Evolutionary conservation across 2,329 filamentous ascomycete species (phyloP), one percentile per base, ranked within the genome.

Genomic region (Apiospora aurea): DNA sequence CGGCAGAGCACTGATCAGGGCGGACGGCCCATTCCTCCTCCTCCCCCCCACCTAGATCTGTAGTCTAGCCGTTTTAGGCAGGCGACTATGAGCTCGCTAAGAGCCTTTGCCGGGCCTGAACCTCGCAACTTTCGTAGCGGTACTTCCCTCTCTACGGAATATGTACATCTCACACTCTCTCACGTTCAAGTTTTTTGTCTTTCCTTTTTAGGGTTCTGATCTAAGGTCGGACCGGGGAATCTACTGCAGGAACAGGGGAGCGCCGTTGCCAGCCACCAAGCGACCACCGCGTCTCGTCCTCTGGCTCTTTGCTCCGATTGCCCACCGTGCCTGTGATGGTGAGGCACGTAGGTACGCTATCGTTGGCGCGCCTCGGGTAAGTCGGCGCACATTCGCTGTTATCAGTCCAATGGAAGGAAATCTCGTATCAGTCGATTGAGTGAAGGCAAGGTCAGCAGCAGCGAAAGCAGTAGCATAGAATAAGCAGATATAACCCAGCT

Each of bases 191-290:
- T 11, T 14, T 38, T n/a, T 21, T 29, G 26, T 64, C 57, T 64
- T 64, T 64, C 57, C 57, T 64, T 38, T 64, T 64, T 64, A 64
- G 57, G 57, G 57, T 64, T 64, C 57, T 64, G 57, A 64, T 34
- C 34, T 14, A 14, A 49, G n/a, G 21, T 61, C 2, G 5, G 16
- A 61, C 29, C n/a, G 34, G 34, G 29, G 64, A 2, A 11, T 24
- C 64, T 67, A 67, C 66, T 68, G 66, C 66, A 68, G 66, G 66
- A 68, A 68, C 66, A 46, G 66, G 66, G 66, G 43, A 34, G 14
- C n/a, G 29, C 66, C 66, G 66, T 68, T 68, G 66, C 43, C 41
- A 68, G 43, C 66, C 66, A 47, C 43, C 26, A 21, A 38, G 53
- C 53, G 53, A 21, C 29, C 53, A 61, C 53, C 38, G 53, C 53